These are phyloP conservation scores for Claviceps purpurea DNA, from an alignment of 2,329 filamentous ascomycete species.

Conservation along the genomic window DNA sequence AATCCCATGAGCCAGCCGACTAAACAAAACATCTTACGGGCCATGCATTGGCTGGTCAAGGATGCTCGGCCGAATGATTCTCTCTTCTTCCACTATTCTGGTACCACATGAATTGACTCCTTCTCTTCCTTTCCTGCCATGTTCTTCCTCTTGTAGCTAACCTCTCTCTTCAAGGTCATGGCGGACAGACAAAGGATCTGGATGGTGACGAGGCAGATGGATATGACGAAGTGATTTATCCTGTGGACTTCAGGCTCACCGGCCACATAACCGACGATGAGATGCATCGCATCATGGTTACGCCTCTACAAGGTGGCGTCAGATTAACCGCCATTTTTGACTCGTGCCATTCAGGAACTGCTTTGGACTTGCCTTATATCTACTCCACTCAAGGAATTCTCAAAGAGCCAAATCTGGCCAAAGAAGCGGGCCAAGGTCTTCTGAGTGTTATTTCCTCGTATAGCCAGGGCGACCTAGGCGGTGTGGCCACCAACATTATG, in stretches of 20 bases:
- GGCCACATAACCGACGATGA: slow-evolving; percentile 76
- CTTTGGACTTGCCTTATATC: slow-evolving; percentile 53
- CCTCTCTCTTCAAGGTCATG: slow-evolving; percentile 41
- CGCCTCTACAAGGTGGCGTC: slow-evolving; percentile 40
- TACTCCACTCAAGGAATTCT: slow-evolving; percentile 57
- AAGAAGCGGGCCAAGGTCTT: slow-evolving; percentile 52
- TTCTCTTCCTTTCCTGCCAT: neutral
- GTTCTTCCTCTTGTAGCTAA: neutral
- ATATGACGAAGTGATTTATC: slow-evolving; percentile 74
- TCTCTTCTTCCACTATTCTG: slow-evolving; percentile 94
- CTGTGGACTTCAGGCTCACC: slow-evolving; percentile 65
- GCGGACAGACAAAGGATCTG: slow-evolving; percentile 67
- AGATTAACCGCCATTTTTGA: slow-evolving; percentile 50
- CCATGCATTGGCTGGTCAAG: slow-evolving; percentile 97
- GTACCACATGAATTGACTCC: slow-evolving; percentile 25
- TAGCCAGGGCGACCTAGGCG: slow-evolving; percentile 60
- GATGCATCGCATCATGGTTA: slow-evolving; percentile 63
- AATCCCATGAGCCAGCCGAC: slow-evolving; percentile 96
- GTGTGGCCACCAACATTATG: slow-evolving; percentile 69
- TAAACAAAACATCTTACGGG: slow-evolving; percentile 85
- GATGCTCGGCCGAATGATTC: slow-evolving; percentile 87
- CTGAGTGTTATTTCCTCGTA: slow-evolving; percentile 46
- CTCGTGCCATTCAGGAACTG: slow-evolving; percentile 54
- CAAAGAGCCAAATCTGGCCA: slow-evolving; percentile 55
- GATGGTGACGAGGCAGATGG: slow-evolving; percentile 74